These are phyloP conservation scores for Tulasnella calospora DNA, from an alignment of 768 basidiomycete genomes.

Conservation along the genomic window DNA sequence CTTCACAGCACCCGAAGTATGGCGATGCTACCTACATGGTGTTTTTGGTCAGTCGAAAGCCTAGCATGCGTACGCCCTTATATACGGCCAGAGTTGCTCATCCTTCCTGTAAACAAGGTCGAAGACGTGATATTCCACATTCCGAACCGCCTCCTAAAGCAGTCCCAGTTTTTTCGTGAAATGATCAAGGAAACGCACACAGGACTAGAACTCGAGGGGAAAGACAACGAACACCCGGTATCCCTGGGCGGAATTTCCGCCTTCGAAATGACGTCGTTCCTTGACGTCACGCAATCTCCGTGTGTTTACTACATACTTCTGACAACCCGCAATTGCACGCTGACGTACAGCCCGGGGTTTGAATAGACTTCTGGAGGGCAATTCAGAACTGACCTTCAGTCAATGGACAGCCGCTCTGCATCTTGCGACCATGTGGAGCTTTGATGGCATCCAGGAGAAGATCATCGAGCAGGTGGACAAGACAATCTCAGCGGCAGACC, in stretches of 20 bases:
- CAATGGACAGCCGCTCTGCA: background rate
- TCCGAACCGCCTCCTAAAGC: background rate
- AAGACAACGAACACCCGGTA: background rate
- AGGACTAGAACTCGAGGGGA: background rate
- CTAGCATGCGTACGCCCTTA: too few relatives aligned
- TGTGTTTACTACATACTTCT: background rate
- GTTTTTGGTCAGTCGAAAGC: background rate
- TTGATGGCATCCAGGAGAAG: background rate
- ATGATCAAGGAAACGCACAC: background rate
- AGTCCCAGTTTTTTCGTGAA: background rate
- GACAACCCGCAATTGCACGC: too few relatives aligned
- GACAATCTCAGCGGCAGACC: background rate
- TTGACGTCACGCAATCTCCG: background rate
- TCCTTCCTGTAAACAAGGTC: background rate
- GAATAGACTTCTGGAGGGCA: too few relatives aligned
- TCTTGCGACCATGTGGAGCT: conserved; percentile 12
- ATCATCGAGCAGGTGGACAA: conserved; percentile 7
- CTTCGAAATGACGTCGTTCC: background rate
- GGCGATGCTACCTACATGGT: background rate
- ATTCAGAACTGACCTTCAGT: background rate
- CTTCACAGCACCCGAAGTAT: background rate
- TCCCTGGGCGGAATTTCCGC: background rate
- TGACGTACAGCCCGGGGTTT: too few relatives aligned
- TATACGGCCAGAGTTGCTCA: background rate
- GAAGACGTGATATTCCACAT: background rate